A percentile compares a stretch with the other conserved stretches of the same genome.
phyloP scores from a whole-genome alignment of 1,284 basidiomycete genomes.

The Bjerkandera adusta region DNA sequence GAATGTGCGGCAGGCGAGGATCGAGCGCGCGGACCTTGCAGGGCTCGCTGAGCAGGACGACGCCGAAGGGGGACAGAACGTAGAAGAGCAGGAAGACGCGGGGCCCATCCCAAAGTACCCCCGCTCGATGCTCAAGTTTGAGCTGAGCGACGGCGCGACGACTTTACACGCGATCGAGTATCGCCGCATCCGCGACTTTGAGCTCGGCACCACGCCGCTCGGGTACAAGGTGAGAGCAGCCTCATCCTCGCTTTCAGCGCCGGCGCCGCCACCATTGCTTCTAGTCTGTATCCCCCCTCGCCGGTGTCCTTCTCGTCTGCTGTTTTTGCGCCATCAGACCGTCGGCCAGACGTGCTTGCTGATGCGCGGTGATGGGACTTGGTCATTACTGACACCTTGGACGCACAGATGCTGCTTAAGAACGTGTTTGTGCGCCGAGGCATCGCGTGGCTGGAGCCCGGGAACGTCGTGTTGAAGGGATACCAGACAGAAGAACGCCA shows the following conservation, averaged over 20 bases:
- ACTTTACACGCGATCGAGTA: constrained; percentile 71
- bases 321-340: too few relatives aligned
- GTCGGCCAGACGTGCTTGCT: too few relatives aligned
- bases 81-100: constrained; percentile 52
- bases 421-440: constrained; percentile 61
- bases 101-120: constrained; percentile 74
- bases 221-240: constrained; percentile 64
- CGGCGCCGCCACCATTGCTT: background rate
- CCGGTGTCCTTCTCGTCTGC: too few relatives aligned
- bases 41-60: constrained; percentile 41
- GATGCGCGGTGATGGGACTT: background rate
- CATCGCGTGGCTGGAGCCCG: constrained; percentile 67
- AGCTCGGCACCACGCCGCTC: constrained; percentile 63
- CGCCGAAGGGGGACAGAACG: constrained; percentile 44
- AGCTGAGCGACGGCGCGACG: constrained; percentile 64
- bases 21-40: constrained; percentile 53
- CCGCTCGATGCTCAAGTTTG: constrained; percentile 63
- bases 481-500: constrained; percentile 60
- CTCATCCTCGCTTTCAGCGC: constrained; percentile 1
- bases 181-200: constrained; percentile 52
- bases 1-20: constrained; percentile 59
- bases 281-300: background rate
- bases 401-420: constrained; percentile 61
- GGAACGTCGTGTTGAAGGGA: constrained; percentile 55
- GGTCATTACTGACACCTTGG: constrained; percentile 1